These are phyloP conservation scores for Gonapodya sp. DNA, from an alignment of 192 early-diverging fungal genomes.

Conservation along the genomic window DNA sequence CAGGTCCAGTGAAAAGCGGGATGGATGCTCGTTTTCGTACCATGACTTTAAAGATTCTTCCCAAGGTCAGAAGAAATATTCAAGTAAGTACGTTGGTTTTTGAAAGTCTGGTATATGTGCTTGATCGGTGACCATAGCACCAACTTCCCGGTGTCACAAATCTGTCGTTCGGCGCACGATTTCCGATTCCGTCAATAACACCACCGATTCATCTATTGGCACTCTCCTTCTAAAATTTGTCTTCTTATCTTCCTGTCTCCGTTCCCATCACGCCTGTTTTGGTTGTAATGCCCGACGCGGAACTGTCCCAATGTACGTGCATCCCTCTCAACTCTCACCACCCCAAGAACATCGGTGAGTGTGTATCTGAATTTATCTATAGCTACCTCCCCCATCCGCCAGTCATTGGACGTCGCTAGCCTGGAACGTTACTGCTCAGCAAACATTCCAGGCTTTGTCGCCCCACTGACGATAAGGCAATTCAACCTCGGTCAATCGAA, in stretches of 20 bases:
- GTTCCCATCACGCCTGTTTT: too few relatives aligned
- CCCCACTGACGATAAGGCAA: constrained; percentile 66
- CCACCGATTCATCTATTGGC: too few relatives aligned
- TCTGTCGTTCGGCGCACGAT: background rate
- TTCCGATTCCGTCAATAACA: background rate
- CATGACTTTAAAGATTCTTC: too few relatives aligned
- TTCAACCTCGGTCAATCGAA: constrained; percentile 91
- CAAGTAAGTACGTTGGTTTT: too few relatives aligned
- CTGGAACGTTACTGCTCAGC: constrained; percentile 52
- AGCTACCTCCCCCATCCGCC: background rate
- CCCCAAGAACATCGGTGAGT: background rate
- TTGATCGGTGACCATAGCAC: too few relatives aligned
- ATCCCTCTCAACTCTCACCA: background rate
- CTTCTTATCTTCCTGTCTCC: too few relatives aligned
- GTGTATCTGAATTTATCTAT: background rate
- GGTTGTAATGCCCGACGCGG: background rate
- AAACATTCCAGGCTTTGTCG: constrained; percentile 36
- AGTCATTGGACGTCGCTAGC: constrained; percentile 30
- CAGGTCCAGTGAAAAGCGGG: too few relatives aligned
- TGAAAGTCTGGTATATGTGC: too few relatives aligned
- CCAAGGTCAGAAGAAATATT: too few relatives aligned
- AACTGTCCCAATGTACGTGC: background rate
- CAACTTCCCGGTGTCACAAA: too few relatives aligned
- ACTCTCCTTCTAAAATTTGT: too few relatives aligned
- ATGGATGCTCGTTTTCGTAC: too few relatives aligned